These are phyloP conservation scores for Fremontodendron californicum DNA, from an alignment of 345 rosid genomes.

Conservation along the genomic window DNA sequence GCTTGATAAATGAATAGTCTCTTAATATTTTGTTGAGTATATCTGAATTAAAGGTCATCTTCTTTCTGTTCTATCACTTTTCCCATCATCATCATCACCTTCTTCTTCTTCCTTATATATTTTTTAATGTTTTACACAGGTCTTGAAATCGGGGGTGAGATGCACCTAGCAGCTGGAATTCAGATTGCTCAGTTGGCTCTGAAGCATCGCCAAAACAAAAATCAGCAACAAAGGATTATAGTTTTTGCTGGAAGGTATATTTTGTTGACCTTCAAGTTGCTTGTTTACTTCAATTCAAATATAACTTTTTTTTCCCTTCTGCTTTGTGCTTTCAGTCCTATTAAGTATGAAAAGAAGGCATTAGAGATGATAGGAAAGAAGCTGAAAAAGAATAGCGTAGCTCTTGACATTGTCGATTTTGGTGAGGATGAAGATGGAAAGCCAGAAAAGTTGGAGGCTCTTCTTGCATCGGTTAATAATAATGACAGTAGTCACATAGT, in stretches of 20 bases:
- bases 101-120: neutral
- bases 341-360: slow-evolving; percentile 74
- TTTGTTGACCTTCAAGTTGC: neutral
- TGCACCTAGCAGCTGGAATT: slow-evolving; percentile 74
- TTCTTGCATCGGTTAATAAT: slow-evolving; percentile 61
- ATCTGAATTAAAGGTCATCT: neutral
- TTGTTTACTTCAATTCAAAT: slow-evolving; percentile 4
- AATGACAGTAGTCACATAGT: slow-evolving; percentile 70
- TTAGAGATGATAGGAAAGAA: slow-evolving; percentile 82
- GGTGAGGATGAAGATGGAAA: slow-evolving; percentile 71
- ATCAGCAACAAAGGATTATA: slow-evolving; percentile 87
- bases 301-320: slow-evolving; percentile 11
- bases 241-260: slow-evolving; percentile 92
- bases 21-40: neutral
- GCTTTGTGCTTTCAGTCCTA: slow-evolving; percentile 48
- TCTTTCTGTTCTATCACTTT: neutral
- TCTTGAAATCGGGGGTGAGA: slow-evolving; percentile 87
- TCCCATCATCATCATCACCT: neutral
- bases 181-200: slow-evolving; percentile 95
- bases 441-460: slow-evolving; percentile 65
- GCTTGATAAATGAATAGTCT: neutral
- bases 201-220: slow-evolving; percentile 97
- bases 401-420: slow-evolving; percentile 74
- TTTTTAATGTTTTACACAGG: slow-evolving; percentile 24
- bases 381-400: slow-evolving; percentile 79